Conservation (phyloP, 1,284 basidiomycete species). For the Pseudozyma hubeiensis region DNA sequence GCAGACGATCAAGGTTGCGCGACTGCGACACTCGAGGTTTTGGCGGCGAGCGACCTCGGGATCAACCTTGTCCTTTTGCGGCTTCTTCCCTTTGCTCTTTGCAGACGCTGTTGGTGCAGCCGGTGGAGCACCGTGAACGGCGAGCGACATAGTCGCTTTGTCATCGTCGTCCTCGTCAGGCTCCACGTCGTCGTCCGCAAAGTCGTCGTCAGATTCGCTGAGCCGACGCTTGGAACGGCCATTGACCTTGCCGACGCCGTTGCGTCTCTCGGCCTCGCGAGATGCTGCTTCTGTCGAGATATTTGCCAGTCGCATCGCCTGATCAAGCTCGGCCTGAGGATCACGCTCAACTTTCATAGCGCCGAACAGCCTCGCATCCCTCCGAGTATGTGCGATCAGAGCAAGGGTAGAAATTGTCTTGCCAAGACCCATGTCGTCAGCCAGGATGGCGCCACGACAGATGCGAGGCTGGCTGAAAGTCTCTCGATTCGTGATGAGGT, state of each 20-base stretch:
- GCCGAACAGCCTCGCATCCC: conserved; percentile 79
- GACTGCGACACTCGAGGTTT: conserved; percentile 72
- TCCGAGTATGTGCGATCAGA: conserved; percentile 85
- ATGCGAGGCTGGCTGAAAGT: conserved; percentile 75
- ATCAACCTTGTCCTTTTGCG: conserved; percentile 74
- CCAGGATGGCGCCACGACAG: conserved; percentile 87
- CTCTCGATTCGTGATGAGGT: conserved; percentile 86
- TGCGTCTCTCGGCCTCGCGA: conserved; percentile 5
- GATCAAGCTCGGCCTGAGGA: conserved; percentile 5
- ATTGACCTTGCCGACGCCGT: conserved; percentile 11
- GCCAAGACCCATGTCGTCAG: conserved; percentile 84
- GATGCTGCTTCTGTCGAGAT: conserved; percentile 1
- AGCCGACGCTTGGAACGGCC: conserved; percentile 10
- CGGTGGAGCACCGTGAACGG: conserved; percentile 41
- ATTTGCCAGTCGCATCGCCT: conserved; percentile 13
- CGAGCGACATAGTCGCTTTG: conserved; percentile 18
- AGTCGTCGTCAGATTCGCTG: conserved; percentile 20
- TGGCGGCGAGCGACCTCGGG: conserved; percentile 50
- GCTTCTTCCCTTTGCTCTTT: conserved; percentile 71
- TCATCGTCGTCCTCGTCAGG: conserved; percentile 23
- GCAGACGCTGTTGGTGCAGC: conserved; percentile 70
- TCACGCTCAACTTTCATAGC: conserved; percentile 17
- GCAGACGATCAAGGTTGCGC: conserved; percentile 95
- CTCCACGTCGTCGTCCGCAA: conserved; percentile 8
- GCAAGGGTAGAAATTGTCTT: conserved; percentile 95